phyloP scores from a whole-genome alignment of 2,329 filamentous ascomycete species.

The Ascochyta viciae-villosae region DNA sequence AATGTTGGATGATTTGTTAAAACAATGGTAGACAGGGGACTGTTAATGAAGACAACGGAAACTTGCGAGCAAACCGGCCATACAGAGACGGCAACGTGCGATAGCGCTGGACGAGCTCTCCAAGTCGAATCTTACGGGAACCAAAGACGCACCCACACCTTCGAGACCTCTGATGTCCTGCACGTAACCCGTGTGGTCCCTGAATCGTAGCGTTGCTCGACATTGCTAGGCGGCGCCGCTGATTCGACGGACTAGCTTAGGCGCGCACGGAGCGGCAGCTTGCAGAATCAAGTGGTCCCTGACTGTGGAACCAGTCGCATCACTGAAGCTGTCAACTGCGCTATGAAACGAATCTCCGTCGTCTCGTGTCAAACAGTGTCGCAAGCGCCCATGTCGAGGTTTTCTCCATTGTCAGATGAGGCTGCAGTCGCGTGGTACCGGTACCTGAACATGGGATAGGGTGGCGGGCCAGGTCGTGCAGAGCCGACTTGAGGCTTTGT shows the following conservation, averaged over 20 bases:
- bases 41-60: conserved; percentile 13
- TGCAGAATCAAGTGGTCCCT: conserved; percentile 31
- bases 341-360: conserved; percentile 38
- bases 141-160: conserved; percentile 29
- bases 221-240: conserved; percentile 27
- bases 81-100: conserved; percentile 19
- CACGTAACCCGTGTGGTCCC: conserved; percentile 42
- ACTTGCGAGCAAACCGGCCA: conserved; percentile 16
- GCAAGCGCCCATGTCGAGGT: conserved; percentile 30
- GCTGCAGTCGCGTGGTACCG: conserved; percentile 3
- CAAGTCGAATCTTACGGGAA: conserved; percentile 20
- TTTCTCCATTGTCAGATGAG: background rate
- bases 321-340: conserved; percentile 26
- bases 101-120: conserved; percentile 19
- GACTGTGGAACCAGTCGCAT: conserved; percentile 33
- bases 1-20: conserved; percentile 40
- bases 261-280: conserved; percentile 41
- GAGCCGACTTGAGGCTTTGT: conserved; percentile 27
- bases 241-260: conserved; percentile 40
- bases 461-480: conserved; percentile 19
- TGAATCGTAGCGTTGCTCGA: conserved; percentile 40
- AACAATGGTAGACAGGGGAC: conserved; percentile 19
- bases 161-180: conserved; percentile 22
- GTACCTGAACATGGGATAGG: conserved; percentile 1
- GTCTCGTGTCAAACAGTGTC: conserved; percentile 35